phyloP scores from a whole-genome alignment of 2,329 filamentous ascomycete species.

The Thermothelomyces thermophilus region DNA sequence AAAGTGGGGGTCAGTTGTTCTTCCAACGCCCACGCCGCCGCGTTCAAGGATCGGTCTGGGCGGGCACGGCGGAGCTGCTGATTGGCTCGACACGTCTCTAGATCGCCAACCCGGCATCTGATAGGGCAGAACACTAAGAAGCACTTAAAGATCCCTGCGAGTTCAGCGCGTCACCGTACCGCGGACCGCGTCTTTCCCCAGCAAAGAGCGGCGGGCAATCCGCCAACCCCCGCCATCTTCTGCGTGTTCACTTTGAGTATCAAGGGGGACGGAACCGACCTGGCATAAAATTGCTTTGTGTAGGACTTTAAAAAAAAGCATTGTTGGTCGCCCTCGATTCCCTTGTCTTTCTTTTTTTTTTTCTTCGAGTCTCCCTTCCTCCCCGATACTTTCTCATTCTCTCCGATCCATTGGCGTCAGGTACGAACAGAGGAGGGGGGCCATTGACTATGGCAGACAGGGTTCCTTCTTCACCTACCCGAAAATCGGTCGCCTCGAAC shows the following conservation, averaged over 20 bases:
- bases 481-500: constrained; percentile 21
- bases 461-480: constrained; percentile 15
- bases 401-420: not conserved
- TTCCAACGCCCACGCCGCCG: not conserved
- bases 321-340: not conserved
- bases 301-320: not conserved
- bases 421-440: not conserved
- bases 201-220: not conserved
- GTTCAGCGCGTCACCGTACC: constrained; percentile 21
- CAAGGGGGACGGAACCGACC: not conserved
- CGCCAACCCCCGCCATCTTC: not conserved
- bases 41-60: not conserved
- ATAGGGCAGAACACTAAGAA: constrained; percentile 10
- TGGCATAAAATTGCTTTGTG: not conserved
- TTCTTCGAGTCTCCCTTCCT: not conserved
- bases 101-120: constrained; percentile 3
- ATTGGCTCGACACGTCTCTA: constrained; percentile 21
- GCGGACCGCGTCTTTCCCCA: constrained; percentile 22
- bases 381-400: not conserved
- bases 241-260: not conserved
- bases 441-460: constrained; percentile 18
- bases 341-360: not conserved
- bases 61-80: too few relatives aligned
- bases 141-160: constrained; percentile 14
- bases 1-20: constrained; percentile 4